Percentiles rank a stretch among this genome's conserved stretches.
Evolutionary conservation across 139 green algal species (phyloP).

Genomic region (Tetradesmus lagerheimii): DNA sequence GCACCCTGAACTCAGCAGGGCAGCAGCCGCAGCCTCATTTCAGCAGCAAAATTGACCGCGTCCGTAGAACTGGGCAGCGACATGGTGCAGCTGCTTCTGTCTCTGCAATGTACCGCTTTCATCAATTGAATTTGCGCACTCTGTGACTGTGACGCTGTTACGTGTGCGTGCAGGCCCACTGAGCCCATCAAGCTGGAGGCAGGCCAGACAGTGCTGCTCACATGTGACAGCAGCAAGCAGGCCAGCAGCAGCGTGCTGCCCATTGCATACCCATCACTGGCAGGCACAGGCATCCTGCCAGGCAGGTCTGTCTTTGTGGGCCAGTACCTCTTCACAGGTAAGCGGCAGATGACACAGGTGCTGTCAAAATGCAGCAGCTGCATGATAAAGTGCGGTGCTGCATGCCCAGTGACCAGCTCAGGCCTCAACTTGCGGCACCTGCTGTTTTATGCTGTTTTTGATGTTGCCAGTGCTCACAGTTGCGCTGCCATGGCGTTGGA

Average conservation of each 20-base stretch:
- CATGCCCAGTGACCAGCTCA: too few species aligned
- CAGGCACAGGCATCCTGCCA: slow-evolving; percentile 59
- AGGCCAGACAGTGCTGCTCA: slow-evolving; percentile 73
- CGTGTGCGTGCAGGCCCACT: slow-evolving; percentile 50
- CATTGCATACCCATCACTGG: slow-evolving; percentile 67
- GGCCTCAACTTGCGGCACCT: too few species aligned
- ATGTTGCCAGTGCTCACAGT: too few species aligned
- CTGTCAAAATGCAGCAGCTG: neutral
- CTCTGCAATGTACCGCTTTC: too few species aligned
- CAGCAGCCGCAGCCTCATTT: neutral
- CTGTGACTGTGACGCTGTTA: neutral
- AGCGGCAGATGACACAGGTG: neutral
- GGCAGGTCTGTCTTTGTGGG: slow-evolving; percentile 85
- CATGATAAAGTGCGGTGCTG: too few species aligned
- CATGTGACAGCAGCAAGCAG: slow-evolving; percentile 58
- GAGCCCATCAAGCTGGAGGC: slow-evolving; percentile 69
- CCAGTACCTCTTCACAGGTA: slow-evolving; percentile 79
- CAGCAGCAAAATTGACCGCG: too few species aligned
- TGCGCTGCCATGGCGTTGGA: too few species aligned
- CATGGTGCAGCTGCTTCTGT: too few species aligned
- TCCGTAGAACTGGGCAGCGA: too few species aligned
- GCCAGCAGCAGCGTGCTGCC: slow-evolving; percentile 65
- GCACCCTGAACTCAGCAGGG: neutral
- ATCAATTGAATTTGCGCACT: too few species aligned
- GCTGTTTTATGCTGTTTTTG: too few species aligned